Percentiles rank a stretch among this genome's conserved stretches.
phyloP scores from a whole-genome alignment of 768 basidiomycete species.

The Tremella mesenterica region DNA sequence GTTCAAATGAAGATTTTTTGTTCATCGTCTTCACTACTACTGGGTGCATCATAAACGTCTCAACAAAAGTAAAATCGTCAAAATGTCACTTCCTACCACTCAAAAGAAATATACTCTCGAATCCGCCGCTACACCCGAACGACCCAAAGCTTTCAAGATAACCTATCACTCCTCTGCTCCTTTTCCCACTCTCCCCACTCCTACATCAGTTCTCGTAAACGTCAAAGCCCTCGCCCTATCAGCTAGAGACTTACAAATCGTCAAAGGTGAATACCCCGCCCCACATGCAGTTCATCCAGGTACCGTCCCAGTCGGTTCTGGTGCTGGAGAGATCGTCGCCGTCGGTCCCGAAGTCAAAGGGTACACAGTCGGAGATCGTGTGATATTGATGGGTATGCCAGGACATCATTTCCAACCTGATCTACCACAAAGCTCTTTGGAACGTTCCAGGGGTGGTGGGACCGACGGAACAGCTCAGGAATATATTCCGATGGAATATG shows the following conservation, averaged over 20 bases:
- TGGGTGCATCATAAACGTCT: too few relatives aligned
- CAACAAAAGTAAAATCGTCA: too few relatives aligned
- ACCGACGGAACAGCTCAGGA: slow-evolving; percentile 36
- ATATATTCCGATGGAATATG: slow-evolving; percentile 34
- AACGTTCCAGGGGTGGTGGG: slow-evolving; percentile 17
- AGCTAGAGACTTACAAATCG: slow-evolving; percentile 42
- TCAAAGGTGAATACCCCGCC: slow-evolving; percentile 32
- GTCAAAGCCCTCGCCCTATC: slow-evolving; percentile 40
- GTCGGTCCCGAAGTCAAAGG: slow-evolving; percentile 26
- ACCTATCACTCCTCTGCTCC: too few relatives aligned
- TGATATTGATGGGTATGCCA: slow-evolving; percentile 27
- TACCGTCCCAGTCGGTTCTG: slow-evolving; percentile 34
- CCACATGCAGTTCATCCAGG: slow-evolving; percentile 31
- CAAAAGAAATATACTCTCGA: too few relatives aligned
- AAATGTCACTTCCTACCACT: too few relatives aligned
- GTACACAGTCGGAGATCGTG: slow-evolving; percentile 35
- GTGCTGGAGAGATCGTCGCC: slow-evolving; percentile 28
- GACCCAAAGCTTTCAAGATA: too few relatives aligned
- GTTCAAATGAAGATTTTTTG: too few relatives aligned
- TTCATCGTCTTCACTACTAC: too few relatives aligned
- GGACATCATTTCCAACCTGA: slow-evolving; percentile 30
- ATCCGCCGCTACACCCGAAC: too few relatives aligned
- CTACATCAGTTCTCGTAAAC: slow-evolving; percentile 36
- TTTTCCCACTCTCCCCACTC: too few relatives aligned
- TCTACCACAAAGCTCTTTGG: not conserved